Evolutionary conservation across 495 filamentous ascomycete species (phyloP).

Genomic region (Apodospora peruviana): DNA sequence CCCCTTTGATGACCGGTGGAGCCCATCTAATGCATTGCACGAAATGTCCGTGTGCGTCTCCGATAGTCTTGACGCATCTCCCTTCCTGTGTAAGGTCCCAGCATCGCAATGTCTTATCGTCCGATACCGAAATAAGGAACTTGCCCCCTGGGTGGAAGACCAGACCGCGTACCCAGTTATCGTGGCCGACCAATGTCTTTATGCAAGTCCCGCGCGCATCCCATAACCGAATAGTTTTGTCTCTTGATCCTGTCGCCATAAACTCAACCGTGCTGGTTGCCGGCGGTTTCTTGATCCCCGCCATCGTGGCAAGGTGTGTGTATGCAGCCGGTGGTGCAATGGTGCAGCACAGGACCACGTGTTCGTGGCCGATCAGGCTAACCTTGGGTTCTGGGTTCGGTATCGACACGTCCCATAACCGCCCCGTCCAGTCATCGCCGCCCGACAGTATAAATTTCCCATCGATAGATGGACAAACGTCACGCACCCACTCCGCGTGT

Average conservation of each 20-base stretch:
- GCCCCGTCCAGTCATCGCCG: slow-evolving; percentile 72
- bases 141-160: slow-evolving; percentile 94
- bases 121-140: slow-evolving; percentile 77
- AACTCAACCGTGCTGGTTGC: slow-evolving; percentile 75
- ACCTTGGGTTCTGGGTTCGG: slow-evolving; percentile 68
- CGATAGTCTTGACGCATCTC: slow-evolving; percentile 76
- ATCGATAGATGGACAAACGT: slow-evolving; percentile 76
- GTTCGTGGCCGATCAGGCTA: slow-evolving; percentile 83
- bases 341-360: slow-evolving; percentile 81
- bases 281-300: slow-evolving; percentile 76
- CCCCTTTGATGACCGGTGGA: slow-evolving; percentile 60
- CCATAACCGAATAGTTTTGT: slow-evolving; percentile 91
- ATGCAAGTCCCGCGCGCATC: slow-evolving; percentile 79
- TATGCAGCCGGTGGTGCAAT: slow-evolving; percentile 82
- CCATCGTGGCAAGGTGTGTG: slow-evolving; percentile 66
- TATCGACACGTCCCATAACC: slow-evolving; percentile 79
- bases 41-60: slow-evolving; percentile 80
- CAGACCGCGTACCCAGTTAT: slow-evolving; percentile 89
- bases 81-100: slow-evolving; percentile 94
- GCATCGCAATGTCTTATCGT: slow-evolving; percentile 90
- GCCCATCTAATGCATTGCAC: slow-evolving; percentile 88
- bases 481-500: slow-evolving; percentile 85
- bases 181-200: slow-evolving; percentile 84
- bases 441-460: slow-evolving; percentile 76
- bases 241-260: slow-evolving; percentile 82